A percentile compares a stretch with the other conserved stretches of the same genome.
Evolutionary conservation across 495 filamentous ascomycete genomes (phyloP).

Genomic region (Hypoxylon fuscum): DNA sequence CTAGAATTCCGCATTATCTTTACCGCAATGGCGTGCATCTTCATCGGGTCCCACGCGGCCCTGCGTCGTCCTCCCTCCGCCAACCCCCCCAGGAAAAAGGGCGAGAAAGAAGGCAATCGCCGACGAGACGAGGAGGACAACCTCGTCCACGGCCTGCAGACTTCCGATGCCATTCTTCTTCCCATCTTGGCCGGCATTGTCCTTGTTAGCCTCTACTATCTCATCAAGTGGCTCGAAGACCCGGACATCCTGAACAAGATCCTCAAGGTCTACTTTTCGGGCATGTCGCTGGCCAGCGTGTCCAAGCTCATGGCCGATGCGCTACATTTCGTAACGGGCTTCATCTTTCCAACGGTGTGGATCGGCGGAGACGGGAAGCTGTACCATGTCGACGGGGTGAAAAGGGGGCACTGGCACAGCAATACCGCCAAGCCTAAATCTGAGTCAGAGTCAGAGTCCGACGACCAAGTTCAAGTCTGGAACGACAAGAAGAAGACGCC

Average conservation of each 20-base stretch:
- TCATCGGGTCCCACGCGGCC: constrained; percentile 57
- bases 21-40: constrained; percentile 55
- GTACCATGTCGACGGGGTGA: constrained; percentile 54
- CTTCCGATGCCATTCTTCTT: constrained; percentile 86
- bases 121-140: constrained; percentile 69
- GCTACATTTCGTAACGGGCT: constrained; percentile 68
- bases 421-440: too few relatives aligned
- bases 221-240: constrained; percentile 90
- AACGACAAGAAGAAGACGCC: constrained; percentile 52
- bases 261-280: constrained; percentile 83
- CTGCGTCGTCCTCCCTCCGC: constrained; percentile 82
- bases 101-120: constrained; percentile 52
- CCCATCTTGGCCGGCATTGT: constrained; percentile 80
- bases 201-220: constrained; percentile 81
- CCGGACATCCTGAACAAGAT: constrained; percentile 83
- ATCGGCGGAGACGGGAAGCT: constrained; percentile 51
- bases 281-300: constrained; percentile 79
- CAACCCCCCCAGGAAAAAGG: constrained; percentile 62
- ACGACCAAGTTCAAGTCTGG: constrained; percentile 32
- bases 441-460: too few relatives aligned
- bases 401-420: constrained; percentile 34
- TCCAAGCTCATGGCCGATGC: constrained; percentile 73
- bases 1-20: constrained; percentile 52
- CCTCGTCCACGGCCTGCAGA: constrained; percentile 77
- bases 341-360: constrained; percentile 77